Base-by-base conservation (phyloP, 129 eudicot species). In the Arctium lappa region DNA sequence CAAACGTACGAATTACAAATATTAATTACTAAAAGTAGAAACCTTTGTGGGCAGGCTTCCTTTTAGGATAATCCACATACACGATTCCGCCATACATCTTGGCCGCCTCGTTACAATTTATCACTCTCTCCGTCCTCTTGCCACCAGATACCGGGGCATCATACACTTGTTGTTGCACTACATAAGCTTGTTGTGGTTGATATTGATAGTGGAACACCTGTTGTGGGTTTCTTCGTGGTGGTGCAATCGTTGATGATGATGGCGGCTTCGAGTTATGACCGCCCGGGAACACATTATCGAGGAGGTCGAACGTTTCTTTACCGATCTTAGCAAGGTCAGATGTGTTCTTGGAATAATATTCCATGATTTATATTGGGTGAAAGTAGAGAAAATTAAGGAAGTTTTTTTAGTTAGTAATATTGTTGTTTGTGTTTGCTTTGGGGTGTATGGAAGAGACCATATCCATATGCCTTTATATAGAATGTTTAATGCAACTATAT, bases 1-100 rank as follows among this genome's bases (percentile, higher is more conserved):
- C 13, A 33, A 46, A 70, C 65, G 11, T 30, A 39, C 13, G 40
- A 34, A 63, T 71, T n/a, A 22, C 12, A 9, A 22, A 22, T 22
- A 22, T 22, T 22, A 22, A 22, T 22, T 65, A 16, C 22, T 44
- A 68, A 34, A 66, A 85, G 18, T 36, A 80, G 85, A 75, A 80
- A 85, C 70, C 85, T 69, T 79, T 85, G 39, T 70, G 56, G 18
- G 78, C 66, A 11, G 72, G 85, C 84, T 80, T 84, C 83, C 38
- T 39, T 76, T 80, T 75, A 53, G 90, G 87, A 80, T 80, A 77
- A 4, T 87, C 91, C 74, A 53, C 29, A 79, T 15, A 78, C 73
- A 82, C 31, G 16, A 65, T 79, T 69, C 88, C 88, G 16, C 83
- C 85, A 5, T 75, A 88, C 30, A 74, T 81, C 40, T 79, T 85